A percentile compares a stretch with the other conserved stretches of the same genome.
Conservation (phyloP, 805 yeast species). For the Spathaspora sp. region DNA sequence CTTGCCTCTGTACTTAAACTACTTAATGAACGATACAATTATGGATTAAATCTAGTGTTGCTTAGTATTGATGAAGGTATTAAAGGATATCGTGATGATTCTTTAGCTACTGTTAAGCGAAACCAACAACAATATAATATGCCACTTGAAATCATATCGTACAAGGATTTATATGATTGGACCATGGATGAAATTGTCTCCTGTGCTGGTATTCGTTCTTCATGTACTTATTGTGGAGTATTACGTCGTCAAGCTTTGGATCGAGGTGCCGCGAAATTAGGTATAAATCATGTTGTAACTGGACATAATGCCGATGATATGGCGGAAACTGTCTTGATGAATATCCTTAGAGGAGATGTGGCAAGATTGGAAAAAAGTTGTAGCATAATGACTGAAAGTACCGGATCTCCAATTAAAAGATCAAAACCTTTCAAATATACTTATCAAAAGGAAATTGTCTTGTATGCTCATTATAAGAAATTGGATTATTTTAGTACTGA, state of each 20-base stretch:
- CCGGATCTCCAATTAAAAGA: slow-evolving; percentile 87
- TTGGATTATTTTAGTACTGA: slow-evolving; percentile 96
- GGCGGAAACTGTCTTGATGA: slow-evolving; percentile 98
- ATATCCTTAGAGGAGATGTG: slow-evolving; percentile 90
- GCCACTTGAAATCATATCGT: slow-evolving; percentile 78
- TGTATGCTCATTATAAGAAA: slow-evolving; percentile 94
- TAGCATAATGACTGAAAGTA: slow-evolving; percentile 73
- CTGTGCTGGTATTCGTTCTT: slow-evolving; percentile 87
- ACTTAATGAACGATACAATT: slow-evolving; percentile 81
- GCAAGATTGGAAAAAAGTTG: slow-evolving; percentile 89
- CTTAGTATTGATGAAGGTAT: slow-evolving; percentile 95
- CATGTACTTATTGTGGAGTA: slow-evolving; percentile 98
- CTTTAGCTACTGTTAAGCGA: slow-evolving; percentile 93
- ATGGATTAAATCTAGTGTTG: slow-evolving; percentile 80
- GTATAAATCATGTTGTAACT: slow-evolving; percentile 87
- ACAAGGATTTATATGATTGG: slow-evolving; percentile 90
- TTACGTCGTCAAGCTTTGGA: slow-evolving; percentile 94
- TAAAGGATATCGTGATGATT: slow-evolving; percentile 94
- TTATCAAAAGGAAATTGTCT: slow-evolving; percentile 94
- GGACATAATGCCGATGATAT: slow-evolving; percentile 99
- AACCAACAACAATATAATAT: slow-evolving; percentile 82
- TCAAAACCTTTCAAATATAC: slow-evolving; percentile 95
- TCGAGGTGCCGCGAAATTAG: slow-evolving; percentile 86
- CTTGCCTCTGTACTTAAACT: slow-evolving; percentile 84
- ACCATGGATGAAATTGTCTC: slow-evolving; percentile 97